Evolutionary conservation across 108 stramenopile genomes (phyloP).

Genomic region (Hondaea fermentalgiana): DNA sequence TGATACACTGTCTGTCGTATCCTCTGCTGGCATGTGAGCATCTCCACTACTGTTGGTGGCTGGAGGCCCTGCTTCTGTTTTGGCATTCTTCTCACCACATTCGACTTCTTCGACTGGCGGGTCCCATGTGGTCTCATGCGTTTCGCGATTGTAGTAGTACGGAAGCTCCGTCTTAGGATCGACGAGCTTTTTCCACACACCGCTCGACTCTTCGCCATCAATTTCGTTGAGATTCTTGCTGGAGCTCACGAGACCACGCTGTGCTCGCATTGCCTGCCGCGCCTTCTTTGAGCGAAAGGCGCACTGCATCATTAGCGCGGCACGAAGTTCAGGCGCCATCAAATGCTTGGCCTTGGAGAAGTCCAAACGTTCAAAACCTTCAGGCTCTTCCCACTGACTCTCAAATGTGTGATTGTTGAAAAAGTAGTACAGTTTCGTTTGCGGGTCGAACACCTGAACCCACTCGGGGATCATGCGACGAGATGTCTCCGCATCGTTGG

Average conservation of each 20-base stretch:
- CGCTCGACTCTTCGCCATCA: not conserved
- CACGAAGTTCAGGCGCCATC: not conserved
- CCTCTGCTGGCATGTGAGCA: not conserved
- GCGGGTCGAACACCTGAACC: not conserved
- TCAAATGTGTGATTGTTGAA: not conserved
- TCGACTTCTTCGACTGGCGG: not conserved
- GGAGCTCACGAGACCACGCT: not conserved
- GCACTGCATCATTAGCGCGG: not conserved
- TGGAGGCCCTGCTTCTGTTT: too few relatives aligned
- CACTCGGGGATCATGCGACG: not conserved
- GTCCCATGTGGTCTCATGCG: not conserved
- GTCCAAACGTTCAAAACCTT: not conserved
- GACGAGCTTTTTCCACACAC: not conserved
- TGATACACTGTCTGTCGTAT: not conserved
- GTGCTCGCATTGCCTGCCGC: not conserved
- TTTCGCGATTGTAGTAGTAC: not conserved
- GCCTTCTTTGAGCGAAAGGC: not conserved
- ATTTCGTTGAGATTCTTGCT: not conserved
- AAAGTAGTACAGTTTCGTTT: not conserved
- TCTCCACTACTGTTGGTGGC: not conserved
- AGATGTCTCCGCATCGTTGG: too few relatives aligned
- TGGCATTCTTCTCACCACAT: not conserved
- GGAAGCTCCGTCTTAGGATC: not conserved
- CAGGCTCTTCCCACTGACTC: not conserved
- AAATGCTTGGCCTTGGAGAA: not conserved